Evolutionary conservation across 768 basidiomycete genomes (phyloP).

Genomic region (Cystobasidium tubakii): DNA sequence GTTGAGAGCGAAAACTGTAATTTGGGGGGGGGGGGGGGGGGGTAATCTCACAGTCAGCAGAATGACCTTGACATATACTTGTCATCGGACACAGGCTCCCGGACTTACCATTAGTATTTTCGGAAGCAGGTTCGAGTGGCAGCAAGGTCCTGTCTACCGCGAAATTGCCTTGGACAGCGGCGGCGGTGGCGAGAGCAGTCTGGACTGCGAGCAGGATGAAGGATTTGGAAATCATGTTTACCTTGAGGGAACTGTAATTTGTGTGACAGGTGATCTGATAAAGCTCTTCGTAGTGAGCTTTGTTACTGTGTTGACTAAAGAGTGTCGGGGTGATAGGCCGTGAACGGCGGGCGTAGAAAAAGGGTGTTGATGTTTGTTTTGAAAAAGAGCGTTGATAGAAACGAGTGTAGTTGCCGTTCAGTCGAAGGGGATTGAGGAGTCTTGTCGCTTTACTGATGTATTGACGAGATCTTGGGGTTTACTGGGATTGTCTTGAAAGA

Average conservation of each 20-base stretch:
- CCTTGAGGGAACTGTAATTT: neutral
- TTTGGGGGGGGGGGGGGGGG: no score
- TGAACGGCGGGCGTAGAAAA: conserved; percentile 8
- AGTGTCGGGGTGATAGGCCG: conserved; percentile 6
- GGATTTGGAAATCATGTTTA: conserved; percentile 7
- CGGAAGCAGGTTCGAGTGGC: neutral
- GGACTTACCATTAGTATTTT: conserved; percentile 11
- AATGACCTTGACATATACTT: no score
- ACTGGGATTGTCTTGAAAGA: conserved; percentile 6
- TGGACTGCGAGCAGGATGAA: conserved; percentile 28
- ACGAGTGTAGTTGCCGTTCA: conserved; percentile 14
- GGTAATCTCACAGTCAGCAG: no score
- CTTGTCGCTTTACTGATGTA: neutral
- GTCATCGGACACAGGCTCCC: no score
- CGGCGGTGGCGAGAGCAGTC: conserved; percentile 30
- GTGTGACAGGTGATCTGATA: neutral
- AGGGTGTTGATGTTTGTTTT: conserved; percentile 19
- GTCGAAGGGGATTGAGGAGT: neutral
- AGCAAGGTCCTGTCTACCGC: neutral
- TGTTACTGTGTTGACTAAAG: neutral
- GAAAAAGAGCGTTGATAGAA: conserved; percentile 8
- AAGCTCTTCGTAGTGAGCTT: neutral
- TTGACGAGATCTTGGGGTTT: neutral
- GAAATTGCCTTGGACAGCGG: conserved; percentile 1
- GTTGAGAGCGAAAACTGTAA: conserved; percentile 19